Base-by-base conservation (phyloP, 129 eudicot genomes). In the Artemisia tridentata region DNA sequence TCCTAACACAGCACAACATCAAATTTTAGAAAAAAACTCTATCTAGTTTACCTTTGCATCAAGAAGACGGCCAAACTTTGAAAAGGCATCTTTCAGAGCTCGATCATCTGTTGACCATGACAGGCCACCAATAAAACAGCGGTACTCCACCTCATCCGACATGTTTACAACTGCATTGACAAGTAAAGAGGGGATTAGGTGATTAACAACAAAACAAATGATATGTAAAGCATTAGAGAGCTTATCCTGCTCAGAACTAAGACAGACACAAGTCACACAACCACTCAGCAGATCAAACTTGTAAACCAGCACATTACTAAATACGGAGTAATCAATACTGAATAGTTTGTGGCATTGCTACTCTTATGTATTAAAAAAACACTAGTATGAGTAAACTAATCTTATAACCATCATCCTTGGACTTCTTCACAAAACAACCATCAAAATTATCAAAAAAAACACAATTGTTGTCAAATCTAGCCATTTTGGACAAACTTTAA, bases 51-150 rank as follows among this genome's bases (percentile, higher is more conserved):
- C 99, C 97, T 88, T 95, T 34, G 99, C 97, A 59, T 95, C 99
- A 67, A 90, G 61, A 76, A 90, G 96, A 84, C 74, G 86, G 13
- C 99, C 99, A 83, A 80, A 95, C 88, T 90, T 95, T 47, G 86
- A 85, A 79, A 95, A 95, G 29, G 97, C 97, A 0, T 84, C 88
- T 72, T 83, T 88, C 50, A 95, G 72, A 75, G 79, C 89, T 79
- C 91, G 74, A 72, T 95, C 99, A 69, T 93, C 79, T 38, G 97
- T 95, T 67, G 97, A 85, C 99, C 99, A 95, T 12, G 99, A 82
- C 49, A 95, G 81, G 81, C 90, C 87, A 41, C 99, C 99, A 72
- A 95, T 81, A 70, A 95, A 95, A 80, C 99, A 95, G n/a, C 99
- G 96, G 74, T 85, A 90, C 67, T 95, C 99, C 72, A 71, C 91